Conservation (phyloP, 2,329 filamentous ascomycete genomes). For the Clonostachys rosea region DNA sequence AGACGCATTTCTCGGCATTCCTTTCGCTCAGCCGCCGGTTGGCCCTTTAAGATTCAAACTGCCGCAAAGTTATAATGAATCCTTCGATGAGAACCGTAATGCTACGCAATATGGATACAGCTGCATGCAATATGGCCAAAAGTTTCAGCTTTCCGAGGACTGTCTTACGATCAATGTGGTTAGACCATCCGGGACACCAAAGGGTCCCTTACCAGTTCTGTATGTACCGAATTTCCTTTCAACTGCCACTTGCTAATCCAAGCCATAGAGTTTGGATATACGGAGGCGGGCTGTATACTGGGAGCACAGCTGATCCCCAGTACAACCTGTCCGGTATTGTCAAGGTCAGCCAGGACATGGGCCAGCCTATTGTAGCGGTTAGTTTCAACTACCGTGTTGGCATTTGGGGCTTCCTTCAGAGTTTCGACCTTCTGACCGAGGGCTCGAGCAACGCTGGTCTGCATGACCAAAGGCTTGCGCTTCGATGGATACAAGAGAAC, state of each 20-base stretch:
- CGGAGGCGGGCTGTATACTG: constrained; percentile 44
- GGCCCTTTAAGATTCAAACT: constrained; percentile 26
- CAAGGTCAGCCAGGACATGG: constrained; percentile 41
- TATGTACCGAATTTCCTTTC: background rate
- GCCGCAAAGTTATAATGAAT: constrained; percentile 27
- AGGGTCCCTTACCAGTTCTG: constrained; percentile 28
- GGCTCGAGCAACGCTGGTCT: constrained; percentile 43
- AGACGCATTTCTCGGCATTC: constrained; percentile 32
- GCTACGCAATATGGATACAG: constrained; percentile 35
- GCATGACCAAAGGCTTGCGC: constrained; percentile 40
- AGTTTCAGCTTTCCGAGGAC: constrained; percentile 40
- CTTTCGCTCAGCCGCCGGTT: constrained; percentile 29
- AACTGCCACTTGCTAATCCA: constrained; percentile 5
- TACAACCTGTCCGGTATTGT: constrained; percentile 61
- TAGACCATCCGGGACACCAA: constrained; percentile 24
- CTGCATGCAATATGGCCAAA: constrained; percentile 39
- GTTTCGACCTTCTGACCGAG: constrained; percentile 32
- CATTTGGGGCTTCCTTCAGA: constrained; percentile 48
- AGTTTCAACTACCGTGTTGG: constrained; percentile 49
- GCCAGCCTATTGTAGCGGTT: constrained; percentile 47
- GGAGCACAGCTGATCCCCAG: constrained; percentile 44
- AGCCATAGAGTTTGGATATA: constrained; percentile 49
- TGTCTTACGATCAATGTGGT: constrained; percentile 39
- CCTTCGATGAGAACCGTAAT: constrained; percentile 28
- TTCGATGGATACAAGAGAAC: constrained; percentile 49